These are phyloP conservation scores for Exobasidium rhododendri DNA, from an alignment of 1,284 basidiomycete genomes.

Conservation along the genomic window DNA sequence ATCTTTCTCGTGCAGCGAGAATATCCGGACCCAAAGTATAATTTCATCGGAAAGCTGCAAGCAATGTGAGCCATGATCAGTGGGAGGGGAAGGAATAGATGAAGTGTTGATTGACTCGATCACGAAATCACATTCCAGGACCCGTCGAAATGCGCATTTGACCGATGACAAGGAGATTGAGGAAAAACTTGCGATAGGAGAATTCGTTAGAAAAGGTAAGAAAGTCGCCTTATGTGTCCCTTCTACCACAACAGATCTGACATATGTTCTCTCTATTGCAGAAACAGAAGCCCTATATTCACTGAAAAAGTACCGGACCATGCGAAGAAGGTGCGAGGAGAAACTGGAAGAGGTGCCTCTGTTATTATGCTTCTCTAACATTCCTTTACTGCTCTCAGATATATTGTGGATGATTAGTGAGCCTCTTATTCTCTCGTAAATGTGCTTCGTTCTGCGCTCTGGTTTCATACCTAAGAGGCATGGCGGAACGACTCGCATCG, in stretches of 20 bases:
- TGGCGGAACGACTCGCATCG: too few relatives aligned
- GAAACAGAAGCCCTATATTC: constrained; percentile 51
- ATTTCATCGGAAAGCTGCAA: constrained; percentile 49
- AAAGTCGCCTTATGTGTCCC: not conserved
- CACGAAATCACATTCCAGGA: not conserved
- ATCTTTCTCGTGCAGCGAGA: constrained; percentile 22
- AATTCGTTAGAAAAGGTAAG: constrained; percentile 48
- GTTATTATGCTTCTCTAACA: not conserved
- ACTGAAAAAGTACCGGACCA: constrained; percentile 51
- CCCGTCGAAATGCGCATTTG: constrained; percentile 26
- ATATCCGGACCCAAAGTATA: constrained; percentile 52
- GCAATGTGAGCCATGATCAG: constrained; percentile 40
- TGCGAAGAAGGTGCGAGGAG: constrained; percentile 19
- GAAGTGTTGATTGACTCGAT: too few relatives aligned
- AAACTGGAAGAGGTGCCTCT: not conserved
- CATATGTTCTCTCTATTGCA: constrained; percentile 10
- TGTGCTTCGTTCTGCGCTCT: too few relatives aligned
- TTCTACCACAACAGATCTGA: not conserved
- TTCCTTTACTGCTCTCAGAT: not conserved
- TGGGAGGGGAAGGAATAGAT: too few relatives aligned
- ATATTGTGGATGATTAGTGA: not conserved
- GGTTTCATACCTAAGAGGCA: too few relatives aligned
- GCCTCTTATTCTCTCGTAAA: too few relatives aligned
- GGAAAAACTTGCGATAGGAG: constrained; percentile 43
- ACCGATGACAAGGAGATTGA: constrained; percentile 48